Evolutionary conservation across 2,329 filamentous ascomycete species (phyloP).

Genomic region (Talaromyces sp.): DNA sequence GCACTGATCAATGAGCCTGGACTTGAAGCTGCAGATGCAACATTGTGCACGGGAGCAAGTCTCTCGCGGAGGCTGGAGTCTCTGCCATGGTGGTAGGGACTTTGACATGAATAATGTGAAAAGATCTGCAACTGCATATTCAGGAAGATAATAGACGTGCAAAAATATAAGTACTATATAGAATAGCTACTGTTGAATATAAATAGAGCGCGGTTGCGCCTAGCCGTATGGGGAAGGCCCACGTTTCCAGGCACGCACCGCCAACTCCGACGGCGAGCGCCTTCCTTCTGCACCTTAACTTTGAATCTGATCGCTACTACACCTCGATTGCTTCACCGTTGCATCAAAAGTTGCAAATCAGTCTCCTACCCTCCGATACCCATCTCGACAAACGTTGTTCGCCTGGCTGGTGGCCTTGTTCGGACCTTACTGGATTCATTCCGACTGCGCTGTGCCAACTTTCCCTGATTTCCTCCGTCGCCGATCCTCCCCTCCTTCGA

Average conservation of each 20-base stretch:
- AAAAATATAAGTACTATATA: not conserved
- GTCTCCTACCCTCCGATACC: not conserved
- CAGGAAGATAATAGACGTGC: not conserved
- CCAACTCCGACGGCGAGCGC: not conserved
- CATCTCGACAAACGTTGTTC: not conserved
- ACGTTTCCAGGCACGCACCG: not conserved
- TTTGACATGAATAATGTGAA: too few species aligned
- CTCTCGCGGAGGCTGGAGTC: constrained; percentile 35
- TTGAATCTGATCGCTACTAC: not conserved
- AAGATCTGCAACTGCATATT: too few species aligned
- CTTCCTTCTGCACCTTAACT: not conserved
- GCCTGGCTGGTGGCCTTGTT: not conserved
- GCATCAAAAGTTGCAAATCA: not conserved
- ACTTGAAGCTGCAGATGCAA: constrained; percentile 67
- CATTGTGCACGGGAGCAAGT: constrained; percentile 65
- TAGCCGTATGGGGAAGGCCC: constrained; percentile 4
- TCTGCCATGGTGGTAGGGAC: constrained; percentile 33
- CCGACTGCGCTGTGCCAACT: not conserved
- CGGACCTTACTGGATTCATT: not conserved
- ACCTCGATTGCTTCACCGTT: not conserved
- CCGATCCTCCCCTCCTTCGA: not conserved
- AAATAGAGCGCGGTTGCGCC: not conserved
- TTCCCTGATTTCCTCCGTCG: not conserved
- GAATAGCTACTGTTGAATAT: not conserved
- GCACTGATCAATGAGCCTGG: constrained; percentile 66